Percentiles rank a stretch among this genome's conserved stretches.
phyloP scores from a whole-genome alignment of 2,329 filamentous ascomycete species.

The Paecilomyces dactylethromorphus region DNA sequence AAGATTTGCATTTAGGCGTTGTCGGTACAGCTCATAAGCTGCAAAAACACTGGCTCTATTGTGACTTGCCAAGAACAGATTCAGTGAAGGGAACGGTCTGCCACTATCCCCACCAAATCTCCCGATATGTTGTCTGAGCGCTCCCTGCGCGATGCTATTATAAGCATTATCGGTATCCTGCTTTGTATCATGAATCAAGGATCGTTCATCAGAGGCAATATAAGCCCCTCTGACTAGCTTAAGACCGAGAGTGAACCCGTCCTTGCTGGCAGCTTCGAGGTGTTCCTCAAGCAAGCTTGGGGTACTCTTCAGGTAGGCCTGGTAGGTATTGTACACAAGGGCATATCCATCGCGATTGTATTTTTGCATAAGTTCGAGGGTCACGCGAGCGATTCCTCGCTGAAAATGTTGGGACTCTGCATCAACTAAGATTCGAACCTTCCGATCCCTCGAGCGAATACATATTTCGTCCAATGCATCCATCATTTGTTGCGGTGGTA shows the following conservation, averaged over 20 bases:
- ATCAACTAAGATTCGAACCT: slow-evolving; percentile 72
- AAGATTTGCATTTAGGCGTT: slow-evolving; percentile 34
- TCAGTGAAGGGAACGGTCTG: slow-evolving; percentile 48
- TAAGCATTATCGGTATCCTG: slow-evolving; percentile 65
- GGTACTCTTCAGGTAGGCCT: slow-evolving; percentile 65
- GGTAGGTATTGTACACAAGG: slow-evolving; percentile 73
- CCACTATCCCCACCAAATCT: background rate
- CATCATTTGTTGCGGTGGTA: background rate
- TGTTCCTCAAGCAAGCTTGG: slow-evolving; percentile 54
- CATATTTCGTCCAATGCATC: background rate
- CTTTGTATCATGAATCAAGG: slow-evolving; percentile 67
- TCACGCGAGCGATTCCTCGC: slow-evolving; percentile 74
- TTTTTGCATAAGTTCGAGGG: slow-evolving; percentile 65
- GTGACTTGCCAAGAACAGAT: slow-evolving; percentile 74
- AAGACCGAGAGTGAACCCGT: slow-evolving; percentile 61
- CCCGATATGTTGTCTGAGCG: slow-evolving; percentile 50
- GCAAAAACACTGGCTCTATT: slow-evolving; percentile 64
- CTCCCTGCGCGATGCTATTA: slow-evolving; percentile 60
- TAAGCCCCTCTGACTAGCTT: slow-evolving; percentile 74
- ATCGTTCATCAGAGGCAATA: slow-evolving; percentile 61
- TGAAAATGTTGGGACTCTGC: slow-evolving; percentile 79
- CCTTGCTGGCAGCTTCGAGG: slow-evolving; percentile 51
- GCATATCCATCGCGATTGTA: slow-evolving; percentile 64
- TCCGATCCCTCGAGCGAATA: slow-evolving; percentile 44
- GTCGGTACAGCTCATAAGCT: slow-evolving; percentile 44